A percentile compares a stretch with the other conserved stretches of the same genome.
Conservation (phyloP, 164 flowering plant species). For the Berberis vulgaris region DNA sequence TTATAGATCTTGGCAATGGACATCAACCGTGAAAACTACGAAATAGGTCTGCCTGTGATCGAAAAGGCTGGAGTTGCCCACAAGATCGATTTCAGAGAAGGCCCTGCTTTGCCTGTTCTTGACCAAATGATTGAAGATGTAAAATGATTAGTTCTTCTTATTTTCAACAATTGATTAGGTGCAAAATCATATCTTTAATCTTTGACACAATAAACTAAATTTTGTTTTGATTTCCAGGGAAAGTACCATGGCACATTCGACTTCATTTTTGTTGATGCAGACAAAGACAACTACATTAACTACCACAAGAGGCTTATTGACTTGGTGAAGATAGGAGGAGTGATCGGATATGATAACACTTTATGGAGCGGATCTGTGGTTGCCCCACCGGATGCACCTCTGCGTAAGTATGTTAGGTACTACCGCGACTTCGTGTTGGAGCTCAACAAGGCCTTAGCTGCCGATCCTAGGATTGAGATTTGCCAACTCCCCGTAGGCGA, state of each 20-base stretch:
- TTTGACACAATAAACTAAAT: background rate
- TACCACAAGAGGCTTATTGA: slow-evolving; percentile 92
- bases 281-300: slow-evolving; percentile 91
- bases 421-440: slow-evolving; percentile 89
- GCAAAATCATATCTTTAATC: background rate
- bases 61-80: slow-evolving; percentile 93
- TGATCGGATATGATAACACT: slow-evolving; percentile 97
- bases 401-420: slow-evolving; percentile 81
- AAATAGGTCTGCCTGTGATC: slow-evolving; percentile 75
- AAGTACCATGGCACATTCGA: slow-evolving; percentile 73
- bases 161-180: background rate
- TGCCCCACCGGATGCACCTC: slow-evolving; percentile 83
- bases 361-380: slow-evolving; percentile 96
- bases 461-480: slow-evolving; percentile 87
- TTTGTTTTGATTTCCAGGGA: slow-evolving; percentile 27
- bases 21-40: slow-evolving; percentile 81
- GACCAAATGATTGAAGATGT: slow-evolving; percentile 77
- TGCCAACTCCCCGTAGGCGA: slow-evolving; percentile 96
- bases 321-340: slow-evolving; percentile 79
- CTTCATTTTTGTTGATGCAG: slow-evolving; percentile 96
- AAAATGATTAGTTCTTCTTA: slow-evolving; percentile 8
- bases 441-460: slow-evolving; percentile 89
- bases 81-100: slow-evolving; percentile 93
- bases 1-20: slow-evolving; percentile 93
- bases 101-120: slow-evolving; percentile 89